Evolutionary conservation across 2,329 filamentous ascomycete species (phyloP).

Genomic region (Epicoccum nigrum): DNA sequence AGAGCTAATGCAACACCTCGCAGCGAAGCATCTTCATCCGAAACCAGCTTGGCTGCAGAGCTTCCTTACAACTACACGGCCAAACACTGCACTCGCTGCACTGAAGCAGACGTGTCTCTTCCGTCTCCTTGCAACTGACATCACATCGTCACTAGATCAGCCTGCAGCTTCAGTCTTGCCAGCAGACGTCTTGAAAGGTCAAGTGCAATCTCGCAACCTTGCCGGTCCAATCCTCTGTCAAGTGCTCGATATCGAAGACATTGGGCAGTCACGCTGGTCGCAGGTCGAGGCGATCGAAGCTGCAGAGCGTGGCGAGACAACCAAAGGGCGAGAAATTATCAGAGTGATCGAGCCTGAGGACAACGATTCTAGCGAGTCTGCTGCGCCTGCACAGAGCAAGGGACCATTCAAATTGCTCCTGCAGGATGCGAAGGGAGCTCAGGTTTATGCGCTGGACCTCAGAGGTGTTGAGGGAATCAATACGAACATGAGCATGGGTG

Average conservation of each 20-base stretch:
- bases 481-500: conserved; percentile 74
- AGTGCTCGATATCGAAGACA: conserved; percentile 84
- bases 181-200: conserved; percentile 59
- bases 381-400: conserved; percentile 36
- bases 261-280: conserved; percentile 80
- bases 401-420: conserved; percentile 82
- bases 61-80: conserved; percentile 63
- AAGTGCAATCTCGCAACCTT: conserved; percentile 63
- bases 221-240: conserved; percentile 73
- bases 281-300: conserved; percentile 84
- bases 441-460: conserved; percentile 76
- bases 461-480: conserved; percentile 68
- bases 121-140: conserved; percentile 78
- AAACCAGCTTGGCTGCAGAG: conserved; percentile 67
- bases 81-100: conserved; percentile 68
- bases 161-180: conserved; percentile 61
- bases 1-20: conserved; percentile 61
- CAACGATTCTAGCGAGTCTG: conserved; percentile 41
- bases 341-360: conserved; percentile 66
- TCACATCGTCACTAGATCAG: conserved; percentile 64
- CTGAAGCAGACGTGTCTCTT: conserved; percentile 80
- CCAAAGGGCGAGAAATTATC: conserved; percentile 79
- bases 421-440: conserved; percentile 74
- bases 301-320: conserved; percentile 73
- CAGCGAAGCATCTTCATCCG: conserved; percentile 61